A percentile compares a stretch with the other conserved stretches of the same genome.
Evolutionary conservation across 306 rosid genomes (phyloP).

Genomic region (Sicyos baderoa): DNA sequence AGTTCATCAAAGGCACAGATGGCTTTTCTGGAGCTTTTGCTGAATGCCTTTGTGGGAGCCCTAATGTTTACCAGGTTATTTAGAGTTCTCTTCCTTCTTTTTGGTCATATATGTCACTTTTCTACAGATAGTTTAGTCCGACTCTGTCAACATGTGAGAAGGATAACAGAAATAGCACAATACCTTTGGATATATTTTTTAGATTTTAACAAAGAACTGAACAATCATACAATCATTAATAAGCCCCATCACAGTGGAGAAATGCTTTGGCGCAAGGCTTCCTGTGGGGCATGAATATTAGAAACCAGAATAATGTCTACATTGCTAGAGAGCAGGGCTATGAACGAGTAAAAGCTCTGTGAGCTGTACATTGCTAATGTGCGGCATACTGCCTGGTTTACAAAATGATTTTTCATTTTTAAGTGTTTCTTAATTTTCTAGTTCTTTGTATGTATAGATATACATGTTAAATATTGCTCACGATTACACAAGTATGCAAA

Average conservation of each 20-base stretch:
- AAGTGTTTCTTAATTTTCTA: background rate
- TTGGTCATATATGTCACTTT: background rate
- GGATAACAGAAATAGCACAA: background rate
- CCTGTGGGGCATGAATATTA: slow-evolving; percentile 2
- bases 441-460: background rate
- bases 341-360: background rate
- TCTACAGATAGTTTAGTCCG: background rate
- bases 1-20: slow-evolving; percentile 86
- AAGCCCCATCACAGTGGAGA: background rate
- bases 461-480: background rate
- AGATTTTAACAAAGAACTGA: background rate
- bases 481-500: background rate
- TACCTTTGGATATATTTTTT: slow-evolving; percentile 10
- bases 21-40: slow-evolving; percentile 95
- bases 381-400: background rate
- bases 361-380: background rate
- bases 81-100: slow-evolving; percentile 7
- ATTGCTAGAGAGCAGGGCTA: background rate
- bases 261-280: background rate
- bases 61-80: slow-evolving; percentile 81
- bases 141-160: background rate
- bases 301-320: background rate
- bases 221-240: background rate
- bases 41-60: slow-evolving; percentile 90
- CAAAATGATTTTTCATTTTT: background rate